phyloP scores from a whole-genome alignment of 257 asterid species.

The Paraleonurus japonicus region DNA sequence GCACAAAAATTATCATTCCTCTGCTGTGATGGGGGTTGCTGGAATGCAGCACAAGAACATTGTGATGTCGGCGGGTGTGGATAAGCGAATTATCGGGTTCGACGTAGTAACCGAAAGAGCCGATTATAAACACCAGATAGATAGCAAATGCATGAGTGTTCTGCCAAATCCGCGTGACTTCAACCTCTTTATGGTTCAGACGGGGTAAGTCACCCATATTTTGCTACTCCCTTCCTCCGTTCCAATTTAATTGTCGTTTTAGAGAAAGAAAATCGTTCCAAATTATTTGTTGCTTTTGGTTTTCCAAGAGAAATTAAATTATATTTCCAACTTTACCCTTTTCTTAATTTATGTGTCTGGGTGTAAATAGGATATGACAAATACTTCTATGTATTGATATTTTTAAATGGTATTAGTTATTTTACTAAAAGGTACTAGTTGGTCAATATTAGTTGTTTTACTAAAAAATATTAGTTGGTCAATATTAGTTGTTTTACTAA shows the following conservation, averaged over 20 bases:
- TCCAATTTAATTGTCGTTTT: no score
- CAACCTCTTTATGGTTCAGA: slow-evolving; percentile 94
- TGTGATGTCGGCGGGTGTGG: slow-evolving; percentile 83
- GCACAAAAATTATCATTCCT: slow-evolving; percentile 64
- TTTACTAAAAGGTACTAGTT: not conserved
- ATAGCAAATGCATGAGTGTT: slow-evolving; percentile 92
- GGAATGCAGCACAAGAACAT: slow-evolving; percentile 76
- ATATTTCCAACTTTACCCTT: no score
- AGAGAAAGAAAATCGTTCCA: not conserved
- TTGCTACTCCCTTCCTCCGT: not conserved
- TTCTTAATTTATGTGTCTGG: not conserved
- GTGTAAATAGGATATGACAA: not conserved
- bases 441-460: not conserved
- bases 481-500: not conserved
- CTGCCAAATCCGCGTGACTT: slow-evolving; percentile 84
- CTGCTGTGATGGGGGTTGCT: slow-evolving; percentile 95
- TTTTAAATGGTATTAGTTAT: not conserved
- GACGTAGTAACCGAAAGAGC: slow-evolving; percentile 54
- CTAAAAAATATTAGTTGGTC: no score
- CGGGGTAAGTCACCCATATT: slow-evolving; percentile 55
- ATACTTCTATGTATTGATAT: no score
- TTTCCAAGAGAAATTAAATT: not conserved
- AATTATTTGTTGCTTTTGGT: not conserved
- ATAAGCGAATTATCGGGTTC: slow-evolving; percentile 68
- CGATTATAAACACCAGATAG: slow-evolving; percentile 71